phyloP scores from a whole-genome alignment of 306 rosid genomes.

The Trifolium fragiferum region DNA sequence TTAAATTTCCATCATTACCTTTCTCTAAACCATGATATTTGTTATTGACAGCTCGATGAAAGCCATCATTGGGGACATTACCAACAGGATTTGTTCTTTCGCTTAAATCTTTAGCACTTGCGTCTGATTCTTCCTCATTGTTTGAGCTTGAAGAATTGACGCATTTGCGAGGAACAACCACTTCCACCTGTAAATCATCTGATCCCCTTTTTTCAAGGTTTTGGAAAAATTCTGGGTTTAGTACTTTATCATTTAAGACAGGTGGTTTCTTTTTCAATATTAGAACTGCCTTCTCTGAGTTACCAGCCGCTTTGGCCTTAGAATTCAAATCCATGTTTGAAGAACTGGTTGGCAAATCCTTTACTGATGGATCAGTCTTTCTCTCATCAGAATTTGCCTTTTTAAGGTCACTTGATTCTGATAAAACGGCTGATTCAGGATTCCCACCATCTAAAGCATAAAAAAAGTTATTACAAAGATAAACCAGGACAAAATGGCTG shows the following conservation, averaged over 20 bases:
- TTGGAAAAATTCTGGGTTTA: constrained; percentile 94
- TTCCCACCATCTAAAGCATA: constrained; percentile 58
- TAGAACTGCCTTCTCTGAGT: constrained; percentile 82
- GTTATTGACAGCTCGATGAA: constrained; percentile 56
- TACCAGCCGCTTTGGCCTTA: constrained; percentile 60
- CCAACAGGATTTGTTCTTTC: constrained; percentile 56
- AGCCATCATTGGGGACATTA: constrained; percentile 56
- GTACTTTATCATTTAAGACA: constrained; percentile 75
- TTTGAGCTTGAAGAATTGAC: constrained; percentile 69
- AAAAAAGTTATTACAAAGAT: constrained; percentile 36
- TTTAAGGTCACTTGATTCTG: constrained; percentile 59
- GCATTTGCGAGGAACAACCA: constrained; percentile 79
- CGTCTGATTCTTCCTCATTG: constrained; percentile 65
- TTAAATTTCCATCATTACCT: constrained; percentile 57
- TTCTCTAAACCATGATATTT: constrained; percentile 65
- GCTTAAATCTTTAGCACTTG: constrained; percentile 55
- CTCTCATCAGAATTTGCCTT: constrained; percentile 53
- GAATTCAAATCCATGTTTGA: constrained; percentile 56
- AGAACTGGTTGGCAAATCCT: constrained; percentile 62
- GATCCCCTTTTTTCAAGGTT: constrained; percentile 85
- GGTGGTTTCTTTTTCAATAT: constrained; percentile 91
- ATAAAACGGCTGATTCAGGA: constrained; percentile 46
- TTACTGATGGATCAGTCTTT: constrained; percentile 54
- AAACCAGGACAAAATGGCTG: constrained; percentile 30
- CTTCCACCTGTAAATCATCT: constrained; percentile 92